Percentiles rank a stretch among this genome's conserved stretches.
These are phyloP conservation scores for Verbascum thapsus DNA, from an alignment of 257 asterid genomes.

Conservation along the genomic window DNA sequence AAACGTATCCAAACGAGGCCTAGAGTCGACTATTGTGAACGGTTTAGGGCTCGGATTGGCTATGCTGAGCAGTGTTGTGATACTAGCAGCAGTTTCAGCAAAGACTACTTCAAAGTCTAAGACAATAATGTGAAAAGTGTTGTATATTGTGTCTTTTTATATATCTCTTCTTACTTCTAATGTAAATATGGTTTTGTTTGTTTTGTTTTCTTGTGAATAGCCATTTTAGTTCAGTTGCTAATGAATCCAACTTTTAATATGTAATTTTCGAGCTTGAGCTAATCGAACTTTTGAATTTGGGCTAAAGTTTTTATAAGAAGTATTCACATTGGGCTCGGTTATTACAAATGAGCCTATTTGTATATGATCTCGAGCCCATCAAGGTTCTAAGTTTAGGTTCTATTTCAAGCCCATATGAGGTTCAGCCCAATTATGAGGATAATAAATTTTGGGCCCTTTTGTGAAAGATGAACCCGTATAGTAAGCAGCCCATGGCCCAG, in stretches of 20 bases:
- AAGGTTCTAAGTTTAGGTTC: too few relatives aligned
- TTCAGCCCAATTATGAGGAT: conserved; percentile 32
- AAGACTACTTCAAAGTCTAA: conserved; percentile 40
- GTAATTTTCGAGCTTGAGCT: too few relatives aligned
- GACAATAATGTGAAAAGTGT: conserved; percentile 20
- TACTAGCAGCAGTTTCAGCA: conserved; percentile 64
- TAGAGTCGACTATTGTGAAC: conserved; percentile 64
- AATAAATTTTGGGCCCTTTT: conserved; percentile 27
- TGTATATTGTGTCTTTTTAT: not conserved
- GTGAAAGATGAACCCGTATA: conserved; percentile 5
- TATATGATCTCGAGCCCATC: too few relatives aligned
- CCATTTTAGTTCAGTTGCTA: too few relatives aligned
- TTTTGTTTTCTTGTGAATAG: not conserved
- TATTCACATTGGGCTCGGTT: too few relatives aligned
- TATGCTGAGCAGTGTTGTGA: conserved; percentile 62
- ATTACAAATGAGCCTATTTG: too few relatives aligned
- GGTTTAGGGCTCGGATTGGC: conserved; percentile 79
- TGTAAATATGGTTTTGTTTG: not conserved
- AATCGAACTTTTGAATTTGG: too few relatives aligned
- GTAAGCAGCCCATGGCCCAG: conserved; percentile 2
- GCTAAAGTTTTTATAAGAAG: too few relatives aligned
- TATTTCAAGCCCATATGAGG: conserved; percentile 14
- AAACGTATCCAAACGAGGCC: conserved; percentile 50
- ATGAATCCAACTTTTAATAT: too few relatives aligned
- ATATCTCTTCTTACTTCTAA: not conserved